Conservation (phyloP, 2,329 filamentous ascomycete species). For the Rhinocladiella mackenziei region DNA sequence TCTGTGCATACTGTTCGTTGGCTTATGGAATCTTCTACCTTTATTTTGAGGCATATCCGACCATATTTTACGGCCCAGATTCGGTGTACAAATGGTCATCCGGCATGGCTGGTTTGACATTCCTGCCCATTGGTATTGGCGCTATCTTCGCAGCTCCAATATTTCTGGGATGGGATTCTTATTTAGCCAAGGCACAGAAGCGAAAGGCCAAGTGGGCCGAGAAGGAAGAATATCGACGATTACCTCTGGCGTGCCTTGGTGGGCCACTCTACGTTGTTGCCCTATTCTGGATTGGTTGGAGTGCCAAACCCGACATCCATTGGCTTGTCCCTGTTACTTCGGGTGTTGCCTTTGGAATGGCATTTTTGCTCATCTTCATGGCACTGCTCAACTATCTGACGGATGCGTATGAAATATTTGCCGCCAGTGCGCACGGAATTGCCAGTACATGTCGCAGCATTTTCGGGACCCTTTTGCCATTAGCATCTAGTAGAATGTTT, state of each 20-base stretch:
- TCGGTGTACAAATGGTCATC: constrained; percentile 38
- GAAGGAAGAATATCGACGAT: constrained; percentile 57
- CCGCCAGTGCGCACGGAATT: constrained; percentile 54
- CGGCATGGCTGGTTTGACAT: constrained; percentile 35
- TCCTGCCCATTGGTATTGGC: constrained; percentile 55
- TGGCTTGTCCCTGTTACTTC: constrained; percentile 53
- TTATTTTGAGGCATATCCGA: constrained; percentile 70
- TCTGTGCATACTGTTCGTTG: constrained; percentile 66
- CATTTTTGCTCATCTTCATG: constrained; percentile 60
- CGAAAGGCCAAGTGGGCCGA: constrained; percentile 54
- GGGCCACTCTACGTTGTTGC: constrained; percentile 56
- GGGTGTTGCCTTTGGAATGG: constrained; percentile 59
- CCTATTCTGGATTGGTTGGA: constrained; percentile 51
- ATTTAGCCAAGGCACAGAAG: constrained; percentile 52
- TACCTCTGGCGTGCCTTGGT: constrained; percentile 68
- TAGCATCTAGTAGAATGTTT: constrained; percentile 44
- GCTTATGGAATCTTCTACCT: constrained; percentile 68
- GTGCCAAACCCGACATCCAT: constrained; percentile 33
- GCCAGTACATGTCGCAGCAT: constrained; percentile 49
- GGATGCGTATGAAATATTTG: constrained; percentile 64
- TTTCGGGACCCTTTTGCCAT: constrained; percentile 54
- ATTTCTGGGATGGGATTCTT: constrained; percentile 62
- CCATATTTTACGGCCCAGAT: constrained; percentile 56
- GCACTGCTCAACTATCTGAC: constrained; percentile 62
- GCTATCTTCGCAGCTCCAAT: constrained; percentile 56